Conservation (phyloP, 768 basidiomycete genomes). For the Fomitopsis serialis region DNA sequence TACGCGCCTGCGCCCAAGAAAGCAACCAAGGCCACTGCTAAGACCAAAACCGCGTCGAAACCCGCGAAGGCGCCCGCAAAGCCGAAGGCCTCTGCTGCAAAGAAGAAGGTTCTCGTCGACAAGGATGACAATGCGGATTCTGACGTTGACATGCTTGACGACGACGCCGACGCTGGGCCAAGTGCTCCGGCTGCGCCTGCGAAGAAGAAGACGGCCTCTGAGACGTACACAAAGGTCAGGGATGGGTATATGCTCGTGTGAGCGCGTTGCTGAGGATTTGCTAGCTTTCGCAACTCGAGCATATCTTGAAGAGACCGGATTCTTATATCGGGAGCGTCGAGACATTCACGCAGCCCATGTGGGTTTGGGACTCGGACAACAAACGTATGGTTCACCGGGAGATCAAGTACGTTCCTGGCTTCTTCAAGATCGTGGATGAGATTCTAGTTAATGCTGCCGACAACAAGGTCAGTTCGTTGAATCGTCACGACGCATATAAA, state of each 20-base stretch:
- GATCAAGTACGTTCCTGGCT: conserved; percentile 91
- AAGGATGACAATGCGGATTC: conserved; percentile 57
- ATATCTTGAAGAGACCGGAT: conserved; percentile 87
- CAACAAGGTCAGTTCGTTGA: conserved; percentile 70
- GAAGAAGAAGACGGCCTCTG: conserved; percentile 86
- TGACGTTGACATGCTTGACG: conserved; percentile 40
- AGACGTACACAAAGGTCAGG: conserved; percentile 84
- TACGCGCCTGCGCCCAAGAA: conserved; percentile 53
- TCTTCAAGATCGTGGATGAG: conserved; percentile 99
- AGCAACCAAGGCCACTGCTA: conserved; percentile 34
- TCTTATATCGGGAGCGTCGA: conserved; percentile 97
- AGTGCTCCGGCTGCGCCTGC: conserved; percentile 21
- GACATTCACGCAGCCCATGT: conserved; percentile 79
- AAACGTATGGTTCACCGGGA: conserved; percentile 83
- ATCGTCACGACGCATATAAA: background rate
- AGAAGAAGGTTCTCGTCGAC: conserved; percentile 69
- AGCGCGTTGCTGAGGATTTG: background rate
- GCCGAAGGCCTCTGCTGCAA: conserved; percentile 43
- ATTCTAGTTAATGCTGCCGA: conserved; percentile 99
- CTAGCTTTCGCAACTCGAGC: conserved; percentile 92
- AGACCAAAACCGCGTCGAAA: conserved; percentile 42
- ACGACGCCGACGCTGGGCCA: conserved; percentile 29
- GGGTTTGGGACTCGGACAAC: conserved; percentile 84
- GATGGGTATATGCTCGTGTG: background rate
- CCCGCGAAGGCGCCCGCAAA: conserved; percentile 43